phyloP scores from a whole-genome alignment of 2,329 filamentous ascomycete genomes.

The Tolypocladium endophyticum region DNA sequence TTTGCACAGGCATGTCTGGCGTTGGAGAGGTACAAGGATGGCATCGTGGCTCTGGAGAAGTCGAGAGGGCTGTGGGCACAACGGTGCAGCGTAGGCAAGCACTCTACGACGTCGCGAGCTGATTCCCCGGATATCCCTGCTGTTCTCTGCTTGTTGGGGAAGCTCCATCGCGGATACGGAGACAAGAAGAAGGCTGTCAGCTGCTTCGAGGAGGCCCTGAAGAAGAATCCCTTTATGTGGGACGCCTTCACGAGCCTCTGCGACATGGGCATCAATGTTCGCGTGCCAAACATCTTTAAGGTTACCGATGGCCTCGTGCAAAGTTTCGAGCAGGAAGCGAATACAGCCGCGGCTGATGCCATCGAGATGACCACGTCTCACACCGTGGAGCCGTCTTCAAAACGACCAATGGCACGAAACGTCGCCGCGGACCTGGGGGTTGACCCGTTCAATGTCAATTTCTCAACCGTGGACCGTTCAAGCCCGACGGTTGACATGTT shows the following conservation, averaged over 20 bases:
- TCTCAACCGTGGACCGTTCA: slow-evolving; percentile 28
- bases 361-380: slow-evolving; percentile 24
- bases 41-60: slow-evolving; percentile 75
- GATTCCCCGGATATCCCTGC: slow-evolving; percentile 74
- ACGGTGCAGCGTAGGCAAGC: slow-evolving; percentile 71
- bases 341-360: slow-evolving; percentile 17
- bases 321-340: slow-evolving; percentile 29
- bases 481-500: slow-evolving; percentile 29
- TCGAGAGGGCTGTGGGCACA: slow-evolving; percentile 64
- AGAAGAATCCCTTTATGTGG: slow-evolving; percentile 94
- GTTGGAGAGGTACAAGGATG: slow-evolving; percentile 69
- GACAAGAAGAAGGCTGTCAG: slow-evolving; percentile 73
- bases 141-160: slow-evolving; percentile 74
- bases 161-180: slow-evolving; percentile 75
- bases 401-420: slow-evolving; percentile 29
- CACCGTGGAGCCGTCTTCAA: slow-evolving; percentile 27
- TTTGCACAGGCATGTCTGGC: slow-evolving; percentile 83
- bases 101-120: slow-evolving; percentile 65
- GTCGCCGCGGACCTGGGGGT: slow-evolving; percentile 23
- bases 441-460: slow-evolving; percentile 43
- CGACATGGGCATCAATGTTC: slow-evolving; percentile 73
- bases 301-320: slow-evolving; percentile 46
- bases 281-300: slow-evolving; percentile 79
- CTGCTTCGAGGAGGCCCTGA: slow-evolving; percentile 80
- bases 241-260: slow-evolving; percentile 87